phyloP scores from a whole-genome alignment of 1,284 basidiomycete species.

The Xanthoconium separans region DNA sequence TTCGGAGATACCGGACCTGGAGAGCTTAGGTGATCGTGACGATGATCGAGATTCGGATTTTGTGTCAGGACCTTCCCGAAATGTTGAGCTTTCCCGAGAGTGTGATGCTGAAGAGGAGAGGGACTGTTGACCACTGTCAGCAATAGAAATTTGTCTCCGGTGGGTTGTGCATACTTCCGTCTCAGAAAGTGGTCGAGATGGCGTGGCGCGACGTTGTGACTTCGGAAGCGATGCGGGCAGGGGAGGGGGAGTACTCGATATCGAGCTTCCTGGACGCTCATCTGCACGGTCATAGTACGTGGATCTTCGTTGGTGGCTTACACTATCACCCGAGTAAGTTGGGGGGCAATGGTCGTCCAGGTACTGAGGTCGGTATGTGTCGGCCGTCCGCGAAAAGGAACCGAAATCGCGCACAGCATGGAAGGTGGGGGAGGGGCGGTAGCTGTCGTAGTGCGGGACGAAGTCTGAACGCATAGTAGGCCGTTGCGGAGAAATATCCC shows the following conservation, averaged over 20 bases:
- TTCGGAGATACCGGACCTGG: slow-evolving; percentile 33
- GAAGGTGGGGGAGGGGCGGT: slow-evolving; percentile 37
- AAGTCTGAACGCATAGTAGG: slow-evolving; percentile 28
- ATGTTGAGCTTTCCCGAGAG: slow-evolving; percentile 29
- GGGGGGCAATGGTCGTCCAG: slow-evolving; percentile 26
- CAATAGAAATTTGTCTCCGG: slow-evolving; percentile 3
- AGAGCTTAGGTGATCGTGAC: slow-evolving; percentile 40
- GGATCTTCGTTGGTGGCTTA: slow-evolving; percentile 15
- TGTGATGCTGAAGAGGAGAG: slow-evolving; percentile 17
- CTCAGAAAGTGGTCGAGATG: slow-evolving; percentile 13
- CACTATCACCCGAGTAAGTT: slow-evolving; percentile 20
- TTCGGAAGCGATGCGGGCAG: slow-evolving; percentile 14
- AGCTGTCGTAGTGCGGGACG: slow-evolving; percentile 39
- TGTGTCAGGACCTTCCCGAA: slow-evolving; percentile 25
- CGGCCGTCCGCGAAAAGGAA: slow-evolving; percentile 34
- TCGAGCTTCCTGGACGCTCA: slow-evolving; percentile 32
- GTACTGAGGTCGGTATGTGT: slow-evolving; percentile 43
- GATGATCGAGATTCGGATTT: slow-evolving; percentile 36
- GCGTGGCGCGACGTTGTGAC: slow-evolving; percentile 21
- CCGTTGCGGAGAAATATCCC: slow-evolving; percentile 38
- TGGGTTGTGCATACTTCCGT: slow-evolving; percentile 8
- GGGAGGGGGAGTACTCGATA: slow-evolving; percentile 36
- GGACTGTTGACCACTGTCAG: slow-evolving; percentile 11
- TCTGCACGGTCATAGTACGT: slow-evolving; percentile 24
- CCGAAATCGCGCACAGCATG: slow-evolving; percentile 34